Percentiles rank a stretch among this genome's conserved stretches.
phyloP scores from a whole-genome alignment of 495 filamentous ascomycete genomes.

The Parachaetomium inaequale region DNA sequence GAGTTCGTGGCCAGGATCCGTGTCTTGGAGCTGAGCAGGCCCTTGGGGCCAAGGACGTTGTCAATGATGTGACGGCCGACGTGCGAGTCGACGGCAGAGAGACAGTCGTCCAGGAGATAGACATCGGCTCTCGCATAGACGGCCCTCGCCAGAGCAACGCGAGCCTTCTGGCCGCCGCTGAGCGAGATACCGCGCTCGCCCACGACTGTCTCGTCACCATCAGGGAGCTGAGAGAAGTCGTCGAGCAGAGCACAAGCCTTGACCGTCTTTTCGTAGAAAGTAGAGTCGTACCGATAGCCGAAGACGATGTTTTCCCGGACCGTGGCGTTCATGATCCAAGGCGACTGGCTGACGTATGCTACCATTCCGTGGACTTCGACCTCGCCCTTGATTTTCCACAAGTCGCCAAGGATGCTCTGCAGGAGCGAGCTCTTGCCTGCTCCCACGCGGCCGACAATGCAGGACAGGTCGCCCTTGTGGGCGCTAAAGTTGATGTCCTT shows the following conservation, averaged over 20 bases:
- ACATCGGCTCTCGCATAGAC: conserved; percentile 98
- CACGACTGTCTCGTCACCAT: conserved; percentile 95
- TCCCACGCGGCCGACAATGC: conserved; percentile 93
- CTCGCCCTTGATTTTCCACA: conserved; percentile 85
- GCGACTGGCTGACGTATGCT: conserved; percentile 87
- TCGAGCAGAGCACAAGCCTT: conserved; percentile 90
- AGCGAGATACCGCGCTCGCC: conserved; percentile 96
- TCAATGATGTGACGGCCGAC: conserved; percentile 94
- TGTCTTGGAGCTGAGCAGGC: conserved; percentile 81
- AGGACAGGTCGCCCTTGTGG: conserved; percentile 85
- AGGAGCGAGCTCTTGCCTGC: conserved; percentile 91
- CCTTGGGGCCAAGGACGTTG: conserved; percentile 80
- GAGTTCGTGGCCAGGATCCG: conserved; percentile 94
- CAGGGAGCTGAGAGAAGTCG: conserved; percentile 88
- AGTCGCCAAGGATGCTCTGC: conserved; percentile 78
- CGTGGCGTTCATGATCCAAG: conserved; percentile 98
- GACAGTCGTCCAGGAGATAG: conserved; percentile 88
- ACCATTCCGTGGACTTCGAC: conserved; percentile 75
- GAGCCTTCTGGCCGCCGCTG: conserved; percentile 94
- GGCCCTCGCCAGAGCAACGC: conserved; percentile 89
- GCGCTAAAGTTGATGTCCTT: conserved; percentile 80
- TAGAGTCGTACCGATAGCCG: conserved; percentile 89
- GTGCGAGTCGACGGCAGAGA: conserved; percentile 97
- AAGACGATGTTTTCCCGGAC: conserved; percentile 97
- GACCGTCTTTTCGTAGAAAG: conserved; percentile 91